Evolutionary conservation across 1,284 basidiomycete species (phyloP), one percentile per base, ranked within the genome.

Genomic region (Leccinum griseonigrum): DNA sequence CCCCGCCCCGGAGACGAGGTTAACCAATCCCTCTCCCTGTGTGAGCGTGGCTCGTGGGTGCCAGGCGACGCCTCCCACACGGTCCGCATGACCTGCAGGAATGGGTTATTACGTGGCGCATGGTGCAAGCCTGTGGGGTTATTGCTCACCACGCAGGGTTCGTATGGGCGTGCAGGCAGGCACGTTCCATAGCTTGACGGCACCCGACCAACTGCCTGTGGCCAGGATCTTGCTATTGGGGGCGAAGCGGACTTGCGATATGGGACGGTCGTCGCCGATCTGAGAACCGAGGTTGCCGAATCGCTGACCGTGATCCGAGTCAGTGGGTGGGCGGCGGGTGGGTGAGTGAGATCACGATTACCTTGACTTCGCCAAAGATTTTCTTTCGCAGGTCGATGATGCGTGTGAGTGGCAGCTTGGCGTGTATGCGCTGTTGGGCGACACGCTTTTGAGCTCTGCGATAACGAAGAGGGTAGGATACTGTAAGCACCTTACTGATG

Each of bases 51-150:
- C 95, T 68, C 87, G 81, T 0, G 97, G 97, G 80, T 99, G 97
- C 97, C 97, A 99, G 34, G 96, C 95, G 31, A 98, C 86, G 16
- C 97, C 97, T 54, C 96, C 94, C 18, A 99, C 87, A 62, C 92
- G 91, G 73, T 99, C 97, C 46, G 81, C 86, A 69, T 98, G 97
- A 0, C 92, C 94, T 88, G 68, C 38, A 48, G n/a, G 18, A 18
- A 46, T 22, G 18, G 57, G 11, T 22, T 43, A 63, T 69, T 61
- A 71, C 54, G 46, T 61, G 54, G 61, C 36, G 58, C 34, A 54
- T 16, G 43, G 18, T 54, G 4, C 50, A 26, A 48, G 28, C 5
- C 1, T 9, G 22, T 57, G 46, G n/a, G 10, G 16, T 46, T 22
- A 46, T 46, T 22, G 62, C 80, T 56, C 50, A 90, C 91, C 92